phyloP scores from a whole-genome alignment of 2,329 filamentous ascomycete species.

The Aspergillus sp. region DNA sequence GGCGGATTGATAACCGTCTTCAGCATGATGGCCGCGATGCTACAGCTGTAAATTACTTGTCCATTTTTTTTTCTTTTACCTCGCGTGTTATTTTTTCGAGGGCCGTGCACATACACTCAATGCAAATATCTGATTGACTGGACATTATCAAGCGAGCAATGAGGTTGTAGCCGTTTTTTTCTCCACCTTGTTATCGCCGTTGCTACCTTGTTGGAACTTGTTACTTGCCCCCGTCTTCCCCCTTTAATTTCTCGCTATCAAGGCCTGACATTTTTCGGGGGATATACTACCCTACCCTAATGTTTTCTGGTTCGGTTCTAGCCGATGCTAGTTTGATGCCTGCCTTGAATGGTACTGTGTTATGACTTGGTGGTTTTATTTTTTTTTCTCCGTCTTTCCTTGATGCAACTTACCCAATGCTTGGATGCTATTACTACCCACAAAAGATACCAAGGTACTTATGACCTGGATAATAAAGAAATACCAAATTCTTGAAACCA shows the following conservation, averaged over 20 bases:
- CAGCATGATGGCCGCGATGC: constrained; percentile 27
- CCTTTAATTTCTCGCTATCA: not conserved
- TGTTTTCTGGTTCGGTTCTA: not conserved
- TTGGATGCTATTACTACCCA: not conserved
- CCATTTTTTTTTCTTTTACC: not conserved
- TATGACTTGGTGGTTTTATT: not conserved
- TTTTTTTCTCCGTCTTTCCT: not conserved
- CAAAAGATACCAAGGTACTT: not conserved
- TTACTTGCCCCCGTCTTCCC: not conserved
- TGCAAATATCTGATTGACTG: not conserved
- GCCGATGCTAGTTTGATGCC: not conserved
- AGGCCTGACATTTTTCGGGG: not conserved
- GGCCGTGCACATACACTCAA: not conserved
- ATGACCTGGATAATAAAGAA: not conserved
- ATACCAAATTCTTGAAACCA: not conserved
- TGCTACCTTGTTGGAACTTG: not conserved
- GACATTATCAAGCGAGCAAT: not conserved
- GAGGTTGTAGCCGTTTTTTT: not conserved
- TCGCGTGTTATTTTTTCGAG: not conserved
- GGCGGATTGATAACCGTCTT: constrained; percentile 18
- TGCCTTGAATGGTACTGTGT: not conserved
- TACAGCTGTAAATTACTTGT: constrained; percentile 28
- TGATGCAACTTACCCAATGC: not conserved
- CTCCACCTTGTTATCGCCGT: not conserved
- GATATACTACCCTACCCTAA: not conserved